These are phyloP conservation scores for Tetrapisispora arboricola DNA, from an alignment of 805 yeast species.

Conservation along the genomic window DNA sequence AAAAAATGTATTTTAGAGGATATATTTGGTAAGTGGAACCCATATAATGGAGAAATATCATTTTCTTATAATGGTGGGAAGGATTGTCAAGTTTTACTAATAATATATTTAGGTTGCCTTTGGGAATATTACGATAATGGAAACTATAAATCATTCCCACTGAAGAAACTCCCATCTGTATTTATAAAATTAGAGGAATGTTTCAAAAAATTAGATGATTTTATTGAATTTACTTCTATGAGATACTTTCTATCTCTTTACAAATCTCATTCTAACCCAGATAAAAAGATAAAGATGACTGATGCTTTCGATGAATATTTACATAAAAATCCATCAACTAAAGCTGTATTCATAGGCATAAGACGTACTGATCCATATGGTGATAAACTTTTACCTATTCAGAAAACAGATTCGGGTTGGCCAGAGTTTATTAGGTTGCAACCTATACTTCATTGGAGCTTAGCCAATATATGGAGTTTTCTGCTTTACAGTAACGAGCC, in stretches of 20 bases:
- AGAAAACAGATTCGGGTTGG: conserved; percentile 83
- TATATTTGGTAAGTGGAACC: conserved; percentile 24
- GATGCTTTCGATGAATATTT: conserved; percentile 62
- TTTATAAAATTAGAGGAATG: conserved; percentile 68
- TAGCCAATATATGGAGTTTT: conserved; percentile 79
- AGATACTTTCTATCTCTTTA: conserved; percentile 45
- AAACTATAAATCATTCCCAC: conserved; percentile 11
- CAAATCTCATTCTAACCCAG: conserved; percentile 23
- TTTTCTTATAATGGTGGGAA: conserved; percentile 94
- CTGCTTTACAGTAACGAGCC: conserved; percentile 45
- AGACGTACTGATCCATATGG: conserved; percentile 86
- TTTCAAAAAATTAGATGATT: conserved; percentile 59
- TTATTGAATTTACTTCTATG: conserved; percentile 45
- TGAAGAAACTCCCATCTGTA: conserved; percentile 36
- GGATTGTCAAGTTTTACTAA: conserved; percentile 84
- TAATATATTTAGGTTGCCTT: conserved; percentile 53
- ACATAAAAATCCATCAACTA: conserved; percentile 38
- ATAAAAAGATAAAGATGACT: conserved; percentile 37
- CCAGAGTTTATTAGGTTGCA: conserved; percentile 77
- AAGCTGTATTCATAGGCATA: conserved; percentile 79
- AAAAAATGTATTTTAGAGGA: conserved; percentile 16
- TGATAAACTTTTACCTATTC: conserved; percentile 43
- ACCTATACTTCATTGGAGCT: conserved; percentile 84
- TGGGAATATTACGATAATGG: conserved; percentile 18
- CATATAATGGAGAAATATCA: conserved; percentile 43